Conservation (phyloP, 352 stramenopile species). For the Globisporangium cederbergense region DNA sequence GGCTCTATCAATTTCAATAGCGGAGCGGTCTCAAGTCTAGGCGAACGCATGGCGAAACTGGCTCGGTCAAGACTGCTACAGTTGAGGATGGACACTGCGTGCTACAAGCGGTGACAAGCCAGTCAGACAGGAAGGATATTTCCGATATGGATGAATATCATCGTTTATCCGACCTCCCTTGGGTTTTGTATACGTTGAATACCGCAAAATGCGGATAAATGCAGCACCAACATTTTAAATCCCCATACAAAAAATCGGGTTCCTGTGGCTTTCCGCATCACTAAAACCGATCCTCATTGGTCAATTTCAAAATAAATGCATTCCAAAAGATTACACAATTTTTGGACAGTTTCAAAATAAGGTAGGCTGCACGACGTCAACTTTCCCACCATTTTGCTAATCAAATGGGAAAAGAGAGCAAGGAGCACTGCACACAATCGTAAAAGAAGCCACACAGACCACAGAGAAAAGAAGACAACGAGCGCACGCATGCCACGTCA, state of each 20-base stretch:
- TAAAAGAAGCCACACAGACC: constrained; percentile 1
- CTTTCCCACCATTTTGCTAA: background rate
- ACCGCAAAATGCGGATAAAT: constrained; percentile 5
- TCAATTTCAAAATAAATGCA: constrained; percentile 6
- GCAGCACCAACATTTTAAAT: constrained; percentile 1
- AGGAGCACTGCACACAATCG: background rate
- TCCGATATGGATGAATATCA: constrained; percentile 3
- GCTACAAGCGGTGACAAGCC: too few species aligned
- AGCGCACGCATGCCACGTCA: background rate
- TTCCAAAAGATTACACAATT: constrained; percentile 2
- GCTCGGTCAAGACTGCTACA: too few species aligned
- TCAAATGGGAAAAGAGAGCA: constrained; percentile 1
- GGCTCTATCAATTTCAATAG: too few species aligned
- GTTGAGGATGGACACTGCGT: too few species aligned
- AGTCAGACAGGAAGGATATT: too few species aligned
- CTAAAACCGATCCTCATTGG: constrained; percentile 1
- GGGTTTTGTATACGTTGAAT: too few species aligned
- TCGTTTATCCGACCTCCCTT: too few species aligned
- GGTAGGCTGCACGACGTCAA: background rate
- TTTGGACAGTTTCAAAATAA: background rate
- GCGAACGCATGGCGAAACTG: too few species aligned
- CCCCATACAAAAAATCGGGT: constrained; percentile 2
- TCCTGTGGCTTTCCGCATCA: constrained; percentile 1
- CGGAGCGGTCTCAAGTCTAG: background rate
- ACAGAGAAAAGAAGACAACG: background rate